phyloP scores from a whole-genome alignment of 345 rosid genomes.

The Hevea brasiliensis region DNA sequence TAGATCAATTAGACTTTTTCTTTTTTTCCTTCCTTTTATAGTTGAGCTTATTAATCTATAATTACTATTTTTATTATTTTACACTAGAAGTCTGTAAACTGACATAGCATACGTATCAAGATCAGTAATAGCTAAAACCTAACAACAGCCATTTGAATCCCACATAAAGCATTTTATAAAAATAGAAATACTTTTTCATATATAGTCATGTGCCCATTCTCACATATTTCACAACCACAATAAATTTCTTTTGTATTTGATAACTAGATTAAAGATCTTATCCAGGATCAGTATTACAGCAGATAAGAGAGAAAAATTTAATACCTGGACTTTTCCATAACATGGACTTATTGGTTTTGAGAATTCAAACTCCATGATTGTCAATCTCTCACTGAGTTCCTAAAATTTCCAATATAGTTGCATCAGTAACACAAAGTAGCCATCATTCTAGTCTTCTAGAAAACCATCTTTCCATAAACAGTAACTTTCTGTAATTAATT shows the following conservation, averaged over 20 bases:
- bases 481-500: constrained; percentile 13
- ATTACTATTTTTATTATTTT: neutral
- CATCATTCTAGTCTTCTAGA: neutral
- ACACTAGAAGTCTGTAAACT: neutral
- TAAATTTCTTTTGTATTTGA: neutral
- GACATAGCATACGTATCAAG: neutral
- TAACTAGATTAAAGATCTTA: neutral
- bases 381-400: constrained; percentile 67
- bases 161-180: neutral
- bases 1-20: neutral
- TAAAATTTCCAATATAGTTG: constrained; percentile 25
- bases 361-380: constrained; percentile 74
- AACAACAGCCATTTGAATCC: neutral
- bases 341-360: constrained; percentile 62
- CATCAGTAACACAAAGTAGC: neutral
- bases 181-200: neutral
- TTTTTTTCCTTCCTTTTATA: neutral
- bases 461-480: neutral
- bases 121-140: neutral
- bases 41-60: neutral
- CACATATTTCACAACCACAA: neutral
- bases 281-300: neutral
- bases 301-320: neutral
- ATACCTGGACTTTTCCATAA: constrained; percentile 65
- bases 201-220: neutral